Conservation (phyloP, 768 basidiomycete species). For the Mycena capillaripes region DNA sequence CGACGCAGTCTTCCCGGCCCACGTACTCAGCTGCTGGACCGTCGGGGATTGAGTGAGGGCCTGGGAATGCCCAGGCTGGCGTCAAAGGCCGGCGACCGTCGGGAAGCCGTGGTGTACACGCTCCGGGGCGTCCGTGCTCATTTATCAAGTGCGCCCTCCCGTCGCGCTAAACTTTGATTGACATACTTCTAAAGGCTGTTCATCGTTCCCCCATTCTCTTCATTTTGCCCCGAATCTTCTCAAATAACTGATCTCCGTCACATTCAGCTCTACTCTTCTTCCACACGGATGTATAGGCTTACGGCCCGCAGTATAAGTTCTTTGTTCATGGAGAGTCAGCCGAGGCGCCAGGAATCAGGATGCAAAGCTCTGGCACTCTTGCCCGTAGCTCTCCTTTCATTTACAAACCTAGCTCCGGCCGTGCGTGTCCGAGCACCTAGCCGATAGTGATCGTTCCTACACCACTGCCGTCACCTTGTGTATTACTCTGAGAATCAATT, state of each 20-base stretch:
- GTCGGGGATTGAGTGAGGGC: no score
- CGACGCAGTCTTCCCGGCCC: no score
- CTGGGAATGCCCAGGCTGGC: no score
- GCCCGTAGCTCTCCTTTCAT: constrained; percentile 1
- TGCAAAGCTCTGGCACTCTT: not conserved
- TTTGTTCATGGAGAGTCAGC: constrained; percentile 9
- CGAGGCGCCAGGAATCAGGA: not conserved
- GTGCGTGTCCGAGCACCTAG: not conserved
- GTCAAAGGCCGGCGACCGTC: no score
- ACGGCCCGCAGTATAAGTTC: constrained; percentile 7
- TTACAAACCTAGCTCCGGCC: constrained; percentile 1
- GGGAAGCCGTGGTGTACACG: no score
- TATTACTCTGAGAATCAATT: constrained; percentile 2
- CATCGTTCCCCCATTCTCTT: no score
- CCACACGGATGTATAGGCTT: not conserved
- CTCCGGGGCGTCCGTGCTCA: no score
- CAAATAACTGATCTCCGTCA: constrained; percentile 1
- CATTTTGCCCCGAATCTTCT: no score
- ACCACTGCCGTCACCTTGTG: constrained; percentile 10
- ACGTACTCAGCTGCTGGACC: no score
- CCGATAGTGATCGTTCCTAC: constrained; percentile 8
- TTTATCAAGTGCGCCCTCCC: no score
- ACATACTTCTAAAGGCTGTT: no score
- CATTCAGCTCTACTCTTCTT: not conserved
- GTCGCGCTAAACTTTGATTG: no score